These are phyloP conservation scores for Scedosporium apiospermum DNA, from an alignment of 2,329 filamentous ascomycete genomes.

Conservation along the genomic window DNA sequence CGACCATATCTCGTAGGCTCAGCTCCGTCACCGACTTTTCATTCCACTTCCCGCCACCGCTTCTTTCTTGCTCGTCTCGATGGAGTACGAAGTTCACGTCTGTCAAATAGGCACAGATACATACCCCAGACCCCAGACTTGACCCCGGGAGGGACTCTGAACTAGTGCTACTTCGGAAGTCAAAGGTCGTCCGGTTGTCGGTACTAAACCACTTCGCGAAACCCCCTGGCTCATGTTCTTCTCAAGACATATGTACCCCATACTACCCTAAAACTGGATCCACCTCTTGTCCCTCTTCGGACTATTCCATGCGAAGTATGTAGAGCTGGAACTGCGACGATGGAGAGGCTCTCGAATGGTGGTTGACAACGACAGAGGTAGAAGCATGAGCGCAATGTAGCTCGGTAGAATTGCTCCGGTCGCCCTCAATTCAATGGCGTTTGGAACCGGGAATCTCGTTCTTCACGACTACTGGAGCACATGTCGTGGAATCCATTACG, in stretches of 20 bases:
- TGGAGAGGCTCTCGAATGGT: too few relatives aligned
- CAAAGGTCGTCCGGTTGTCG: background rate
- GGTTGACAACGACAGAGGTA: background rate
- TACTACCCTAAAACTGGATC: background rate
- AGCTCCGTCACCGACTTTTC: background rate
- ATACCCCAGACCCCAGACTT: background rate
- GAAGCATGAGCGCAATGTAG: background rate
- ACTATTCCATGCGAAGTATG: too few relatives aligned
- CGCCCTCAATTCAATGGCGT: background rate
- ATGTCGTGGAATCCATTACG: slow-evolving; percentile 4
- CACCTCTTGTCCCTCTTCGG: background rate
- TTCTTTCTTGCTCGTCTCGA: background rate
- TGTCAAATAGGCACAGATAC: too few relatives aligned
- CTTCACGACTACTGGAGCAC: background rate
- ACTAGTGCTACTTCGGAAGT: background rate
- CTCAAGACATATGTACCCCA: background rate
- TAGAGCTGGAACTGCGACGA: background rate
- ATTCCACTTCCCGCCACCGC: background rate
- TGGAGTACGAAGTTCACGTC: background rate
- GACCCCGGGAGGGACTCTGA: background rate
- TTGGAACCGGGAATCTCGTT: background rate
- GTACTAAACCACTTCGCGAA: background rate
- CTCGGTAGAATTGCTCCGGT: background rate
- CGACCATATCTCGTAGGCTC: background rate
- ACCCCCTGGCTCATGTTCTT: background rate